phyloP scores from a whole-genome alignment of 371 early-diverging fungal genomes.

The Zopfochytrium polystomum region DNA sequence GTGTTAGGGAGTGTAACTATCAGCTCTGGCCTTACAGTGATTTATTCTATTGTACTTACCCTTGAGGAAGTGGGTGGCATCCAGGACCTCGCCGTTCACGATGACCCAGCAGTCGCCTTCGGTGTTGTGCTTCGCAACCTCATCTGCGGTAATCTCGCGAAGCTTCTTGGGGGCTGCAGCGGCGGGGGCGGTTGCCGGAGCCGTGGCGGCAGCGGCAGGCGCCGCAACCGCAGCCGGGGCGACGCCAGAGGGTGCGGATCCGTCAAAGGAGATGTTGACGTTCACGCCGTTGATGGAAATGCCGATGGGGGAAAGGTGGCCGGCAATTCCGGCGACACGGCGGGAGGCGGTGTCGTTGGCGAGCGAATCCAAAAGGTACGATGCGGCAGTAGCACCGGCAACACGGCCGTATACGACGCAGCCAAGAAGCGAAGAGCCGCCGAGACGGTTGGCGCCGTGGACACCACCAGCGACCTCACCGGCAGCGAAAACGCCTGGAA shows the following conservation, averaged over 20 bases:
- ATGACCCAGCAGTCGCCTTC: conserved; percentile 93
- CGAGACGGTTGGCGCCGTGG: conserved; percentile 97
- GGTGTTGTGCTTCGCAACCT: conserved; percentile 86
- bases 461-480: conserved; percentile 63
- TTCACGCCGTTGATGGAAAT: conserved; percentile 62
- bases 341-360: conserved; percentile 55
- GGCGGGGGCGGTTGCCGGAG: conserved; percentile 34
- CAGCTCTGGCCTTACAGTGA: neutral
- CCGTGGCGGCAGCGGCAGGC: conserved; percentile 28
- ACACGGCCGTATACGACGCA: conserved; percentile 97
- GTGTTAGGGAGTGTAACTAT: neutral
- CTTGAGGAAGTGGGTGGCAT: conserved; percentile 86
- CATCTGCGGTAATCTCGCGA: conserved; percentile 41
- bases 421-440: conserved; percentile 94
- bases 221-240: conserved; percentile 26
- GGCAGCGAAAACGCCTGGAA: conserved; percentile 82
- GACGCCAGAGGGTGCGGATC: conserved; percentile 14
- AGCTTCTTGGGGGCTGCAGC: conserved; percentile 20
- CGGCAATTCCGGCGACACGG: conserved; percentile 70
- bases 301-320: conserved; percentile 63
- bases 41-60: neutral
- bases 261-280: conserved; percentile 54
- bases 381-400: conserved; percentile 73
- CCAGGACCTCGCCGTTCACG: conserved; percentile 85
- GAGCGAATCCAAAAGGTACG: conserved; percentile 60